phyloP scores from a whole-genome alignment of 352 stramenopile species.

The Globisporangium sylvaticum region DNA sequence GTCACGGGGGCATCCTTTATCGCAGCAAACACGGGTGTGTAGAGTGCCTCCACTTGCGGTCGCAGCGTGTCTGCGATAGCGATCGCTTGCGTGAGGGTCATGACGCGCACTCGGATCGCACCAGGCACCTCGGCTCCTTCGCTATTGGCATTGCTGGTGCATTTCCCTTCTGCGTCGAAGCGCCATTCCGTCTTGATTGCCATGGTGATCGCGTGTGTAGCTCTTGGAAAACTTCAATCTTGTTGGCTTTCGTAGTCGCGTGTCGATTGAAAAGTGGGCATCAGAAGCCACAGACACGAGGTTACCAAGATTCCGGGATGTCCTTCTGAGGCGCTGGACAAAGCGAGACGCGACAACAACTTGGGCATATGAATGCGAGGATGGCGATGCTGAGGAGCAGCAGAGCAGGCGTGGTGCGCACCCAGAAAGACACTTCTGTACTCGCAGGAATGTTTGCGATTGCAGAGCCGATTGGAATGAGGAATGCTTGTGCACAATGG shows the following conservation, averaged over 20 bases:
- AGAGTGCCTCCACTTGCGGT: not conserved
- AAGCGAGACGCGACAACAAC: too few relatives aligned
- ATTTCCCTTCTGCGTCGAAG: not conserved
- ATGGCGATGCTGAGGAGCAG: too few relatives aligned
- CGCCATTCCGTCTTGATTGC: slow-evolving; percentile 4
- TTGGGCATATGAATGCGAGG: too few relatives aligned
- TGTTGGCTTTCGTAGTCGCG: not conserved
- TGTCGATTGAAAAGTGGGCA: not conserved
- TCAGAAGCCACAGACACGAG: too few relatives aligned
- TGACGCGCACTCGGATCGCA: not conserved
- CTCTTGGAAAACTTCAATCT: not conserved
- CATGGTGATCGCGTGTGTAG: not conserved
- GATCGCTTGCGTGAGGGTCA: not conserved
- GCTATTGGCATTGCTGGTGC: not conserved
- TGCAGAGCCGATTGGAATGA: too few relatives aligned
- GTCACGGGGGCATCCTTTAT: not conserved
- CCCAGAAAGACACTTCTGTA: too few relatives aligned
- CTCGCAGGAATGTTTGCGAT: too few relatives aligned
- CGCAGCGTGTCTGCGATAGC: not conserved
- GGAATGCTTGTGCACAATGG: too few relatives aligned
- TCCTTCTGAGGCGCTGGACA: too few relatives aligned
- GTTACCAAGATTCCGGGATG: too few relatives aligned
- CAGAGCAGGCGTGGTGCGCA: too few relatives aligned
- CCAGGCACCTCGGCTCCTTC: not conserved
- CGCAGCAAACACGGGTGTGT: not conserved